Conservation (phyloP, 176 grass and related monocot genomes). For the Microstegium vimineum region DNA sequence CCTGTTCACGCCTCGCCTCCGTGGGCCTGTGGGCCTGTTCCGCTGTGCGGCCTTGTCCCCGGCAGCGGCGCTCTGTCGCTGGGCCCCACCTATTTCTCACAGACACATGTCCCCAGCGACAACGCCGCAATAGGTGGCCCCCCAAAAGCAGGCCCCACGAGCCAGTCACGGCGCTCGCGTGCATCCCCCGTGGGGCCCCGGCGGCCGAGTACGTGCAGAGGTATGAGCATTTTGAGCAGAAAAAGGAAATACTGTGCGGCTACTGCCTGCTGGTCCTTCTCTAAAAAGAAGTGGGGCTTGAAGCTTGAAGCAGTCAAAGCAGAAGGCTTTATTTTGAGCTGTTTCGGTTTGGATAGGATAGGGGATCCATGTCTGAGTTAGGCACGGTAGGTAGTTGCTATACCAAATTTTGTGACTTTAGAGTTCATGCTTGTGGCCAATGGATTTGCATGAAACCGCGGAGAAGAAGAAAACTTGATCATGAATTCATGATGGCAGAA, state of each 20-base stretch:
- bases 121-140: background rate
- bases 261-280: background rate
- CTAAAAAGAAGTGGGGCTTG: background rate
- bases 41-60: too few relatives aligned
- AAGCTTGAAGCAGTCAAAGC: background rate
- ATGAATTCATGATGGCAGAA: background rate
- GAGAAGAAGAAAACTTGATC: too few relatives aligned
- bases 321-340: background rate
- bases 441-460: background rate
- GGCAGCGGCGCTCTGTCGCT: too few relatives aligned
- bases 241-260: background rate
- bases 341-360: background rate
- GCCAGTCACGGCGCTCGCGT: background rate
- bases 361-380: background rate
- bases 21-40: too few relatives aligned
- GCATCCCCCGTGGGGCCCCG: background rate
- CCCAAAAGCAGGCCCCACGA: rapidly evolving
- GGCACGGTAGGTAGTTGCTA: background rate
- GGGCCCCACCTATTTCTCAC: too few relatives aligned
- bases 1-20: too few relatives aligned
- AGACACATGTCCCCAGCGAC: background rate
- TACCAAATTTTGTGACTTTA: background rate
- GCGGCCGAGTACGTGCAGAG: background rate
- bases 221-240: background rate
- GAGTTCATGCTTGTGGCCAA: background rate